Evolutionary conservation across 352 stramenopile species (phyloP).

Genomic region (Phytophthora lateralis): DNA sequence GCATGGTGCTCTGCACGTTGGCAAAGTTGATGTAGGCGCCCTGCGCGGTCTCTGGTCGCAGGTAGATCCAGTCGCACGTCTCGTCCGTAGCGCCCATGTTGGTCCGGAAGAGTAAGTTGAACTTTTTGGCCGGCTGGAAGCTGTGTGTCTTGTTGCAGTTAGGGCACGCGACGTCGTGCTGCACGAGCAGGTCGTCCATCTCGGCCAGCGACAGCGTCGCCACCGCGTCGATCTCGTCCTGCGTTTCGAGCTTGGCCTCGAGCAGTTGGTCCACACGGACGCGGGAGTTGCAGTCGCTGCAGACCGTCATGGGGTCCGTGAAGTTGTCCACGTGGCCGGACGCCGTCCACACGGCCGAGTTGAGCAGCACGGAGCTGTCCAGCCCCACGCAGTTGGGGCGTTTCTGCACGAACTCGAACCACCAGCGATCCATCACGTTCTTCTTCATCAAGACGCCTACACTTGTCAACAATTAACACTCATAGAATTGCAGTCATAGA

Average conservation of each 20-base stretch:
- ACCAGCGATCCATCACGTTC: slow-evolving; percentile 98
- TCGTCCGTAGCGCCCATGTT: slow-evolving; percentile 93
- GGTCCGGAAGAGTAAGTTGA: slow-evolving; percentile 98
- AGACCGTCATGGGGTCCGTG: slow-evolving; percentile 98
- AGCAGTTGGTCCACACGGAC: slow-evolving; percentile 80
- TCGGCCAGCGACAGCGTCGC: slow-evolving; percentile 56
- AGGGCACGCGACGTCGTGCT: slow-evolving; percentile 62
- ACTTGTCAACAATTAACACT: slow-evolving; percentile 9
- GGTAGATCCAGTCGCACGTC: slow-evolving; percentile 91
- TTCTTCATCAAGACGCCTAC: slow-evolving; percentile 94
- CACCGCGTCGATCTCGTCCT: slow-evolving; percentile 55
- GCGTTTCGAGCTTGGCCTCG: slow-evolving; percentile 48
- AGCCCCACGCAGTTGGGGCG: slow-evolving; percentile 95
- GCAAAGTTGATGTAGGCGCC: slow-evolving; percentile 99
- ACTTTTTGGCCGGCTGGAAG: slow-evolving; percentile 90
- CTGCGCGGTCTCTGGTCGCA: slow-evolving; percentile 98
- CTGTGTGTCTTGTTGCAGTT: slow-evolving; percentile 50
- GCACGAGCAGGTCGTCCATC: slow-evolving; percentile 61
- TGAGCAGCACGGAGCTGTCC: slow-evolving; percentile 96
- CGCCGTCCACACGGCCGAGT: slow-evolving; percentile 94
- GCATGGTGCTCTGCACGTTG: slow-evolving; percentile 92
- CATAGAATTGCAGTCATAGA: background rate
- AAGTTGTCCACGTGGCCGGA: slow-evolving; percentile 98
- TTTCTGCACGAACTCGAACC: slow-evolving; percentile 95
- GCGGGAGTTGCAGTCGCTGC: slow-evolving; percentile 91